These are phyloP conservation scores for Naganishia randhawae DNA, from an alignment of 768 basidiomycete genomes.

Conservation along the genomic window DNA sequence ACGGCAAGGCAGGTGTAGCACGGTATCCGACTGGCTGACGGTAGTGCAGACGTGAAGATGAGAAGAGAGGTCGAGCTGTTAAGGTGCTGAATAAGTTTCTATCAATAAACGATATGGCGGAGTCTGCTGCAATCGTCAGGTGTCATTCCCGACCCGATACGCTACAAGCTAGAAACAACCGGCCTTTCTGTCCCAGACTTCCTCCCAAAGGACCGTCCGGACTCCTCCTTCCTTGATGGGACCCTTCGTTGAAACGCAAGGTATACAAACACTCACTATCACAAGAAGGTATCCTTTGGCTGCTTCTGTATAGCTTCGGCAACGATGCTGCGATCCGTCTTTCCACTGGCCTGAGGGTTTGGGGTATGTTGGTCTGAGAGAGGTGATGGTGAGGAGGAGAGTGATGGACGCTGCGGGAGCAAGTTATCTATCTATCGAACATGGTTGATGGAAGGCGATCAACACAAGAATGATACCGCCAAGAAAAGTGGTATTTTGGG, in stretches of 20 bases:
- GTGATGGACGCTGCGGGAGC: background rate
- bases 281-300: background rate
- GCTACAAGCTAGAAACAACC: background rate
- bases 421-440: background rate
- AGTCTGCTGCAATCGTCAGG: no score
- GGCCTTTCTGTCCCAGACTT: background rate
- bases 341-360: background rate
- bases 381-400: background rate
- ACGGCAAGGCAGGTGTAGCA: background rate
- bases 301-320: conserved; percentile 17
- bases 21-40: background rate
- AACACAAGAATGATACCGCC: background rate
- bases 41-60: background rate
- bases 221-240: background rate
- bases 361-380: background rate
- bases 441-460: background rate
- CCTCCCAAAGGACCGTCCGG: background rate
- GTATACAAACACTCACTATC: background rate
- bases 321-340: background rate
- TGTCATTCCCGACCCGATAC: no score
- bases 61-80: background rate
- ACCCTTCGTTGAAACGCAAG: background rate
- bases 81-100: background rate
- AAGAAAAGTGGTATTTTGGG: background rate
- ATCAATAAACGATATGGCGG: background rate